Evolutionary conservation across 2,329 filamentous ascomycete species (phyloP).

Genomic region (Xylaria arbuscula): DNA sequence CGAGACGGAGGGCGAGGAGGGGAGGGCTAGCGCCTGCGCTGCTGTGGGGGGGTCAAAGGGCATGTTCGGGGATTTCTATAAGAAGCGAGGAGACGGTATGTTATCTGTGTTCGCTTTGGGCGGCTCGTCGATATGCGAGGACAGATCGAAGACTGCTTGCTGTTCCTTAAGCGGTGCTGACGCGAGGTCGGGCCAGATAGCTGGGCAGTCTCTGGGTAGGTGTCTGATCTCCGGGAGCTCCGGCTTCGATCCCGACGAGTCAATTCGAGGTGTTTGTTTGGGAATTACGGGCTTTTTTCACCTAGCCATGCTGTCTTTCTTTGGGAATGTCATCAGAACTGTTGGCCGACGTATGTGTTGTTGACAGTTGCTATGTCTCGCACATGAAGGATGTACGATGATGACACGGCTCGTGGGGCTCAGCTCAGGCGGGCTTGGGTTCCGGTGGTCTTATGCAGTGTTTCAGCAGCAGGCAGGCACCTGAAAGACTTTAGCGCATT

Average conservation of each 20-base stretch:
- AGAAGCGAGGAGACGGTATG: neutral
- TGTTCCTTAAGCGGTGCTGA: neutral
- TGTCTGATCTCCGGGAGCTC: conserved; percentile 22
- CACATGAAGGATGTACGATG: conserved; percentile 8
- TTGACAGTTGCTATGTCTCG: neutral
- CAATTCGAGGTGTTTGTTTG: conserved; percentile 16
- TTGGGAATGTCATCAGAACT: neutral
- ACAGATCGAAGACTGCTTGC: neutral
- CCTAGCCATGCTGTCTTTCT: conserved; percentile 28
- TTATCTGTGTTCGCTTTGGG: neutral
- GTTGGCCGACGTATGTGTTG: neutral
- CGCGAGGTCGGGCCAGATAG: neutral
- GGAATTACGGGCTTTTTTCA: conserved; percentile 1
- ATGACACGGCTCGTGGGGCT: conserved; percentile 20
- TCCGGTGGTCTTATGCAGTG: conserved; percentile 15
- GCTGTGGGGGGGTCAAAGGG: conserved; percentile 63
- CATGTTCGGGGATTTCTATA: conserved; percentile 51
- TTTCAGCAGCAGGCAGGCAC: neutral
- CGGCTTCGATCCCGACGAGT: conserved; percentile 23
- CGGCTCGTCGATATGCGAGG: neutral
- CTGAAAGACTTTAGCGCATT: too few species aligned
- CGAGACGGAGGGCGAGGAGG: conserved; percentile 50
- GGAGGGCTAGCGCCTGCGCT: conserved; percentile 61
- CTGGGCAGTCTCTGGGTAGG: neutral
- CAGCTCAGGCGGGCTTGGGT: neutral